Evolutionary conservation across 768 basidiomycete species (phyloP), one percentile per base, ranked within the genome.

Genomic region (Fistulinella prunicolor): DNA sequence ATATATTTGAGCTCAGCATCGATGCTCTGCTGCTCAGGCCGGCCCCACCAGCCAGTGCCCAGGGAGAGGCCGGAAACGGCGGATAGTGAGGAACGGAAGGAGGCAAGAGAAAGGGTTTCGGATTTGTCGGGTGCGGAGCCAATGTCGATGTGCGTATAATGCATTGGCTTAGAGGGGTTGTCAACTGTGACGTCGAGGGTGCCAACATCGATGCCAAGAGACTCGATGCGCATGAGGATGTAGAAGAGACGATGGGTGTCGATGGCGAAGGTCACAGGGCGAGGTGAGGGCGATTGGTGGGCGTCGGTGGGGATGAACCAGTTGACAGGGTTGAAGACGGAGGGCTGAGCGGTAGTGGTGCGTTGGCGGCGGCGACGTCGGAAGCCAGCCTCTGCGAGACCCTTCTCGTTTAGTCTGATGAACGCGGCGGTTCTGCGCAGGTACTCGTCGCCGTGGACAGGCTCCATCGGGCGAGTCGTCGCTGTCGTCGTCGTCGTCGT

Each of bases 191-290:
- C 81, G 63, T 95, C 93, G 50, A 95, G 77, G 24, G 85, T 79
- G 46, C 91, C 92, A 44, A 91, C 78, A 46, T 82, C 73, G 41
- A 89, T 69, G n/a, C 82, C 86, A 24, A 89, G 66, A 6, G 82
- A 89, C 66, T 95, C 91, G 53, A 94, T 76, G 37, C 90, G 85
- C 68, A 94, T 85, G 49, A 95, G 77, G 51, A 90, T 69, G 70
- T 94, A 95, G 77, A 89, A 91, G 7, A 95, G 81, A 54, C 85
- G 90, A 60, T 91, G 88, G 22, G 78, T 81, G 67, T 92, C 88
- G 55, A 89, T 74, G 5, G 78, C 63, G 50, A 94, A 80, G 20
- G 83, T 67, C 37, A 88, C 69, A 9, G 89, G 82, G 64, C 79
- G 82, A n/a, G 70, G 70, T n/a, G n/a, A n/a, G n/a, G n/a, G n/a